Base-by-base conservation (phyloP, 768 basidiomycete genomes). In the Mycena filopes region DNA sequence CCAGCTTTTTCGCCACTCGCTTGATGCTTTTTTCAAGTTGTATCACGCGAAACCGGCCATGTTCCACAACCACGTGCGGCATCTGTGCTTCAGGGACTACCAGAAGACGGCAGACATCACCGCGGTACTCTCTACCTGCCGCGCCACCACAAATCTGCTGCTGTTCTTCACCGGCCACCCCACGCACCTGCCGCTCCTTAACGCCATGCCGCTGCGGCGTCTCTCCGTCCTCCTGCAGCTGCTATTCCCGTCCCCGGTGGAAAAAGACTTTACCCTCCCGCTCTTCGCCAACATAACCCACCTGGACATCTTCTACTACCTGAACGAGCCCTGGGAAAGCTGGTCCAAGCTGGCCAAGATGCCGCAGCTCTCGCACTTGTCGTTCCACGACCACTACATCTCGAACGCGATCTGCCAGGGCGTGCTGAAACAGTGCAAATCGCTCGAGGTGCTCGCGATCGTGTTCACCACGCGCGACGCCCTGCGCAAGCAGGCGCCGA, bases 251-350 rank as follows among this genome's bases (percentile, higher is more conserved):
- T 21, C 40, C 15, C 40, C 54, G 1, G 8, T 11, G 18, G 9
- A 20, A 11, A 20, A 29, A 12, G 55, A 56, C 29, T 56, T 46
- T 16, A 23, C 11, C 11, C 55, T 33, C 12, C 29, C 29, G 2
- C 28, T 56, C 28, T 58, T 48, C 23, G 31, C n/a, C 7, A 21
- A 25, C 11, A 38, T 58, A 13, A 58, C 56, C 16, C 56, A 58
- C 33, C 36, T 58, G 45, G 46, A 48, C 16, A 26, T 48, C 18
- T 42, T 33, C 28, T n/a, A 38, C 46, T 18, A 25, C 16, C 9
- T 25, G 0, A 6, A 20, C 23, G 42, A 48, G 12, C n/a, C 9
- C 20, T 58, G 56, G 46, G 16, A 33, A 23, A 8, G 11, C 8
- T 49, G 48, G 48, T 49, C 48, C 28, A 33, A 33, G 23, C 12